Conservation (phyloP, 2,329 filamentous ascomycete genomes). For the Arthrobotrys musiformis region DNA sequence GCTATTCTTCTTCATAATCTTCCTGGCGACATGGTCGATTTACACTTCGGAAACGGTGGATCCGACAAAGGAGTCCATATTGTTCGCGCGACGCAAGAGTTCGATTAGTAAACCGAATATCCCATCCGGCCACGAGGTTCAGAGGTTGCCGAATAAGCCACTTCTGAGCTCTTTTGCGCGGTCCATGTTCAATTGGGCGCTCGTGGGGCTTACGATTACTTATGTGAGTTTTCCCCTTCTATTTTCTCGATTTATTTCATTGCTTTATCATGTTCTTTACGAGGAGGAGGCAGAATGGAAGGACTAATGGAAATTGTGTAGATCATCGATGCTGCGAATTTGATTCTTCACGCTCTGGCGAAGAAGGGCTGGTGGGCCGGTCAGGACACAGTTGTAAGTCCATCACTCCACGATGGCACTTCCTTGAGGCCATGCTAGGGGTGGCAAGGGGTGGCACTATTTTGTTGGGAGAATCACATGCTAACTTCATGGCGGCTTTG, state of each 20-base stretch:
- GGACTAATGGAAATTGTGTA: not conserved
- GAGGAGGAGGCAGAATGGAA: not conserved
- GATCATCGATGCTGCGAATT: conserved; percentile 72
- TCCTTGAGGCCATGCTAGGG: conserved; percentile 13
- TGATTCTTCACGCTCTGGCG: conserved; percentile 78
- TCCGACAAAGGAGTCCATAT: conserved; percentile 69
- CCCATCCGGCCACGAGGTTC: conserved; percentile 64
- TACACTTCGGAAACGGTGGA: conserved; percentile 63
- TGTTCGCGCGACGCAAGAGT: conserved; percentile 64
- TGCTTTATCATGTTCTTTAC: not conserved
- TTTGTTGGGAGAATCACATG: conserved; percentile 50
- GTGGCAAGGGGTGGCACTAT: too few relatives aligned
- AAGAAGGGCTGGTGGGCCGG: conserved; percentile 81
- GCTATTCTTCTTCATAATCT: conserved; percentile 72
- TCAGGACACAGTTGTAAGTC: conserved; percentile 65
- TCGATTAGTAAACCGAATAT: conserved; percentile 61
- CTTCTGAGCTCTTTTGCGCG: conserved; percentile 74
- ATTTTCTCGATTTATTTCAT: not conserved
- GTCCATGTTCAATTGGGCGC: conserved; percentile 79
- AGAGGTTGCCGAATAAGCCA: conserved; percentile 64
- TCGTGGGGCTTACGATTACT: conserved; percentile 75
- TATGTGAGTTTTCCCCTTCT: conserved; percentile 68
- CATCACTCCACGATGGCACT: conserved; percentile 32
- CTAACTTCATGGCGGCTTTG: conserved; percentile 59
- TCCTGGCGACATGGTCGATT: conserved; percentile 73